These are phyloP conservation scores for Penicillium janthinellum DNA, from an alignment of 2,329 filamentous ascomycete species.

Conservation along the genomic window DNA sequence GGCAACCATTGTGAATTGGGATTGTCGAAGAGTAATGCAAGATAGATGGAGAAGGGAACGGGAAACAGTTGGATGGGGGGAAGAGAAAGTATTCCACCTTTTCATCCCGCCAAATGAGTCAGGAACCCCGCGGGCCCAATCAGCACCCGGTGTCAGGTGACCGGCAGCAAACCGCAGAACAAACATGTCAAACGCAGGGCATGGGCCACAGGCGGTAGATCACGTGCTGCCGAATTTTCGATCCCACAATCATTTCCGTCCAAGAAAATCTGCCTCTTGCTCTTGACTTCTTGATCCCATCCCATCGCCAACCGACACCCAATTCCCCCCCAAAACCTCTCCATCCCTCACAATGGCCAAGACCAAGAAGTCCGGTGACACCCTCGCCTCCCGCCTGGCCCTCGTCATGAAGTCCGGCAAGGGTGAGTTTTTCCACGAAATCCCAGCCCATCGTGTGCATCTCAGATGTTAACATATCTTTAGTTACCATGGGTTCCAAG, in stretches of 20 bases:
- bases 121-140: conserved; percentile 19
- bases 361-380: conserved; percentile 78
- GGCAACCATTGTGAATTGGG: conserved; percentile 27
- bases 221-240: conserved; percentile 4
- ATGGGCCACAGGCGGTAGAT: not conserved
- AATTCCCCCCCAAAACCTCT: conserved; percentile 22
- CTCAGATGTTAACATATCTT: conserved; percentile 2
- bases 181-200: not conserved
- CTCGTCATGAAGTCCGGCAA: conserved; percentile 66
- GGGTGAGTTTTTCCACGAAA: conserved; percentile 20
- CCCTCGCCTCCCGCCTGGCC: conserved; percentile 71
- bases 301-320: not conserved
- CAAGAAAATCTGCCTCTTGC: not conserved
- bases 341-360: conserved; percentile 61
- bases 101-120: conserved; percentile 17
- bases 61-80: not conserved
- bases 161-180: not conserved
- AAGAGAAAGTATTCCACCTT: conserved; percentile 1
- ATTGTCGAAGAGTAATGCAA: not conserved
- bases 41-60: conserved; percentile 4
- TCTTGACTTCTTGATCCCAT: not conserved
- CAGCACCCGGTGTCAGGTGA: not conserved
- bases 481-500: conserved; percentile 86
- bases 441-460: conserved; percentile 1
- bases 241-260: conserved; percentile 5